Evolutionary conservation across 371 early-diverging fungal species (phyloP).

Genomic region (Massospora cicadina): DNA sequence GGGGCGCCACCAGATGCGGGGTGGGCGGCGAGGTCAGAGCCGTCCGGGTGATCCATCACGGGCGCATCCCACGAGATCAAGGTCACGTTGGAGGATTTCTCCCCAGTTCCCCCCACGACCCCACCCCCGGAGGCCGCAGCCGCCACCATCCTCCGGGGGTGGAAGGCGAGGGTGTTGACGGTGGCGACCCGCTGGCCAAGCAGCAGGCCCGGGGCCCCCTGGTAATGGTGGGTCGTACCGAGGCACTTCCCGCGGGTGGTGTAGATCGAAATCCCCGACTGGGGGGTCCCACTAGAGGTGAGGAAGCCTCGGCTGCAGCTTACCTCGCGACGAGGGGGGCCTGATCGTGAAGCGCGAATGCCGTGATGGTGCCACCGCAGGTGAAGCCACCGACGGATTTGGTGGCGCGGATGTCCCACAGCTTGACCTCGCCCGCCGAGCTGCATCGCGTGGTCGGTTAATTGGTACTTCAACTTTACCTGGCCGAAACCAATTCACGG

Average conservation of each 20-base stretch:
- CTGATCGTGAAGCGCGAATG: slow-evolving; percentile 40
- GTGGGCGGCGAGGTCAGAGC: not conserved
- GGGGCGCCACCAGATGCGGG: not conserved
- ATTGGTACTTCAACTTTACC: slow-evolving; percentile 12
- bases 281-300: slow-evolving; percentile 25
- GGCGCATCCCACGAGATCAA: slow-evolving; percentile 7
- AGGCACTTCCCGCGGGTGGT: slow-evolving; percentile 22
- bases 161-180: slow-evolving; percentile 27
- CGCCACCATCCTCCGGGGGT: slow-evolving; percentile 32
- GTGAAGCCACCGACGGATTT: slow-evolving; percentile 28
- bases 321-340: slow-evolving; percentile 40
- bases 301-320: not conserved
- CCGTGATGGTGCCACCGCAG: slow-evolving; percentile 31
- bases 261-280: slow-evolving; percentile 31
- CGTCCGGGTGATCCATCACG: not conserved
- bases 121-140: slow-evolving; percentile 17
- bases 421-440: slow-evolving; percentile 48
- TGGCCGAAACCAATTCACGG: slow-evolving; percentile 36
- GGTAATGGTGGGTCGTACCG: slow-evolving; percentile 26
- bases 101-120: not conserved
- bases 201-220: slow-evolving; percentile 19
- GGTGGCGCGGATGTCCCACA: slow-evolving; percentile 64
- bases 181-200: slow-evolving; percentile 24
- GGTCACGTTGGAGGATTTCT: not conserved
- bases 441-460: slow-evolving; percentile 12